Evolutionary conservation across 2,329 filamentous ascomycete genomes (phyloP).

Genomic region (Colletotrichum aenigma): DNA sequence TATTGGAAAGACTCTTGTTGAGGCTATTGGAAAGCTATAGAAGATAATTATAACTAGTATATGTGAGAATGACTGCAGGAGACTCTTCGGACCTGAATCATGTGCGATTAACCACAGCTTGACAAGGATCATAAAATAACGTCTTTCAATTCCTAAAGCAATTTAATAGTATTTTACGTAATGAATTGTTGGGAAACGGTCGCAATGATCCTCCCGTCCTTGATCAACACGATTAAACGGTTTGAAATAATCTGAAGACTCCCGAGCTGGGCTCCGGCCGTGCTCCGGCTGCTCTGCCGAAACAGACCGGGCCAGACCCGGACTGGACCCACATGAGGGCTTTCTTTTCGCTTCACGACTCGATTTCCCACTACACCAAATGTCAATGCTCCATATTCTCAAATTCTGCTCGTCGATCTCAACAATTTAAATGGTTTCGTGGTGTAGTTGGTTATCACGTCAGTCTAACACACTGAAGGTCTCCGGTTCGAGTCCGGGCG

Average conservation of each 20-base stretch:
- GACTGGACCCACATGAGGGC: background rate
- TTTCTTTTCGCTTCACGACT: background rate
- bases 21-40: background rate
- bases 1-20: background rate
- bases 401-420: accelerated
- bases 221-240: background rate
- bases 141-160: background rate
- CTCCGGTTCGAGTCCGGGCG: conserved; percentile 20
- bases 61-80: accelerated
- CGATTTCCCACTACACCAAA: background rate
- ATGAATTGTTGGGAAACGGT: accelerated
- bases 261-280: background rate
- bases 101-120: accelerated
- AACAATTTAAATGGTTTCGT: conserved; percentile 18
- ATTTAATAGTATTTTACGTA: accelerated
- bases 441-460: conserved; percentile 52
- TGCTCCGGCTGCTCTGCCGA: background rate
- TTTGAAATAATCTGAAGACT: background rate
- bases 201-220: accelerated
- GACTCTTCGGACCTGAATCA: accelerated
- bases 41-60: accelerated
- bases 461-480: conserved; percentile 43
- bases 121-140: accelerated
- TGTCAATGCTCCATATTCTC: background rate
- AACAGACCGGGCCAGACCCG: background rate